phyloP scores from a whole-genome alignment of 805 yeast genomes.

The Candida rishiriensis region DNA sequence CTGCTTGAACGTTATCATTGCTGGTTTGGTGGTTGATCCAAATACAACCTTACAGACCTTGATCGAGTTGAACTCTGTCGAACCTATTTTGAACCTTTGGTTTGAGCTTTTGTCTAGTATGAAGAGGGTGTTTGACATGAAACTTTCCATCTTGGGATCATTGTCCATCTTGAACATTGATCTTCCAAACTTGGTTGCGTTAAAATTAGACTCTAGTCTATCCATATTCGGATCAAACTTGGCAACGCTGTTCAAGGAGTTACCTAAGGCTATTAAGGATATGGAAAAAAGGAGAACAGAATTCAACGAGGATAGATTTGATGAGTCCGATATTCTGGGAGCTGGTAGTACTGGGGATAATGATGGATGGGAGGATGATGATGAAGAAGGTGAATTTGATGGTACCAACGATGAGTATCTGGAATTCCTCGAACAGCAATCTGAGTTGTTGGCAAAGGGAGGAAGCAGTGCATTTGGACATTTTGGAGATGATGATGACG shows the following conservation, averaged over 20 bases:
- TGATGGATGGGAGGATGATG: conserved; percentile 22
- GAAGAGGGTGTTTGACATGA: conserved; percentile 75
- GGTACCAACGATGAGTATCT: conserved; percentile 38
- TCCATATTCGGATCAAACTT: conserved; percentile 49
- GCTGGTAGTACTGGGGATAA: conserved; percentile 15
- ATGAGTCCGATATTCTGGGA: conserved; percentile 24
- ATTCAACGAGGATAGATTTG: conserved; percentile 34
- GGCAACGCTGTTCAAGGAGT: conserved; percentile 46
- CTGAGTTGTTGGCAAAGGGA: conserved; percentile 31
- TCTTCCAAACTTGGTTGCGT: conserved; percentile 11
- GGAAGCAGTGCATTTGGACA: conserved; percentile 26
- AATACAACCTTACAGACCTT: conserved; percentile 47
- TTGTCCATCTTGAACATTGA: conserved; percentile 41
- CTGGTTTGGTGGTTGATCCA: conserved; percentile 62
- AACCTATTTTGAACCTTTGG: conserved; percentile 63
- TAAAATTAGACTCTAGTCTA: conserved; percentile 31
- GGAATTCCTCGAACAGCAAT: conserved; percentile 43
- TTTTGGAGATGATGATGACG: conserved; percentile 42
- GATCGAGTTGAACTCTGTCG: conserved; percentile 39
- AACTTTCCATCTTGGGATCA: conserved; percentile 66
- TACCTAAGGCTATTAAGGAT: conserved; percentile 68
- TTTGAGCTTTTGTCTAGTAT: conserved; percentile 49
- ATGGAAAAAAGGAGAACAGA: conserved; percentile 61
- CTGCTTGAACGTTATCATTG: conserved; percentile 56
- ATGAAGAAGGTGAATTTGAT: conserved; percentile 27